phyloP scores from a whole-genome alignment of 768 basidiomycete genomes.

The Termitomyces eurrhizus region DNA sequence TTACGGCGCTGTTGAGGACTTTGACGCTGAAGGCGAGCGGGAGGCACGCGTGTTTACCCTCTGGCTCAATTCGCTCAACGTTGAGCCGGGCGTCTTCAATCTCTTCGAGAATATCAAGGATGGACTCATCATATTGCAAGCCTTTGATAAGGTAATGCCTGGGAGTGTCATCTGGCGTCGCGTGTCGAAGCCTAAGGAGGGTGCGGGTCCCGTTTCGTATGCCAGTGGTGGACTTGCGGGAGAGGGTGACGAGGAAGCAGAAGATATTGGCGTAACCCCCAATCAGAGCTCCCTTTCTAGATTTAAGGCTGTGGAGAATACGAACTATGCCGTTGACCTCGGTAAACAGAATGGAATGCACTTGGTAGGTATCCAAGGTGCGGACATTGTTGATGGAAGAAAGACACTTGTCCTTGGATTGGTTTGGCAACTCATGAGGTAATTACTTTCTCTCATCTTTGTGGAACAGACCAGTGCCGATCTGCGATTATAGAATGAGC shows the following conservation, averaged over 20 bases:
- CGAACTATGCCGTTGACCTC: conserved; percentile 93
- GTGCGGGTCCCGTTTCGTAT: conserved; percentile 39
- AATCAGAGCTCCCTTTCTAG: conserved; percentile 84
- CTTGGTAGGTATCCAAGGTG: conserved; percentile 95
- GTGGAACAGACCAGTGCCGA: background rate
- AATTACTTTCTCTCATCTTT: background rate
- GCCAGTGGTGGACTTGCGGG: conserved; percentile 32
- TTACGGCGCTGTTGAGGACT: conserved; percentile 89
- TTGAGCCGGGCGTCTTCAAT: conserved; percentile 95
- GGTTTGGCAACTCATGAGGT: conserved; percentile 98
- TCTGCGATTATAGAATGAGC: conserved; percentile 52
- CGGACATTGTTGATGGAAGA: conserved; percentile 93
- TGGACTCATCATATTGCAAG: conserved; percentile 87
- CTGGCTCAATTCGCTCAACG: conserved; percentile 96
- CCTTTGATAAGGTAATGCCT: conserved; percentile 93
- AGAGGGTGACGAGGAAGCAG: conserved; percentile 66
- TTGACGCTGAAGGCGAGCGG: conserved; percentile 97
- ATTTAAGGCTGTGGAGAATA: conserved; percentile 98
- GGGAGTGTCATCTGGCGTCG: conserved; percentile 93
- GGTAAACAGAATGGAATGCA: conserved; percentile 92
- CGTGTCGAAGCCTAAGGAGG: conserved; percentile 89
- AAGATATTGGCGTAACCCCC: conserved; percentile 78
- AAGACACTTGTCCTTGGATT: conserved; percentile 93
- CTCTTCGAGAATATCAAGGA: conserved; percentile 95
- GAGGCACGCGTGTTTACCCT: conserved; percentile 97